Base-by-base conservation (phyloP, 225 moss, liverwort and hornwort genomes). In the Physcomitrium patens region DNA sequence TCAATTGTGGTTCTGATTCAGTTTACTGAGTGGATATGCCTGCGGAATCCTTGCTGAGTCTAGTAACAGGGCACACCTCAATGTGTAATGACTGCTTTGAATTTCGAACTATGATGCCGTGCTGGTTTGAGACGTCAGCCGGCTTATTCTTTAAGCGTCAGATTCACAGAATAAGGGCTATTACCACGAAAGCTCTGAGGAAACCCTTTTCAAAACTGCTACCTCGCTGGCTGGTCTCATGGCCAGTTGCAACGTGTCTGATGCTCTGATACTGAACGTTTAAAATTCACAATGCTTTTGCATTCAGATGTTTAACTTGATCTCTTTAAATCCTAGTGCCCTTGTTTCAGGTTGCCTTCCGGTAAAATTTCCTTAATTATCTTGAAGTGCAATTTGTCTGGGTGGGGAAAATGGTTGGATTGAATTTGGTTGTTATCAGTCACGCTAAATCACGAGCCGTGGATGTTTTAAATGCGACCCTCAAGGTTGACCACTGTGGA, bases 61-160 rank as follows among this genome's bases (percentile, higher is more conserved):
- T 12, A 43, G 20, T 1, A 27, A 56, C 9, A 3, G 14, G 44
- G n/a, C 24, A 37, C 14, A 37, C 5, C 16, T 49, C 11, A 55
- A 56, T 3, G 3, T 31, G 14, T 59, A 18, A 24, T 22, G 59
- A 68, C 7, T 43, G 56, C 10, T 0, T 44, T 48, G 12, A 44
- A 67, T 26, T 63, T 45, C 9, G 10, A 37, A 63, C 67, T 72
- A 31, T 47, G 72, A 73, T 19, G 51, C 12, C 22, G 42, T 43
- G 49, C 20, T 54, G 50, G 4, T 14, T 55, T 23, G 60, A 48
- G 17, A 66, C 20, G 13, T 56, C 15, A 10, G 19, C 12, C 9
- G 13, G 37, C 17, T 19, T 7, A 1, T 10, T 45, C 31, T 41
- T 26, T 16, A 10, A 60, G 41, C 19, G 61, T 61, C 27, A 9